A percentile compares a stretch with the other conserved stretches of the same genome.
These are phyloP conservation scores for Aureobasidium lini DNA, from an alignment of 2,329 filamentous ascomycete species.

Conservation along the genomic window DNA sequence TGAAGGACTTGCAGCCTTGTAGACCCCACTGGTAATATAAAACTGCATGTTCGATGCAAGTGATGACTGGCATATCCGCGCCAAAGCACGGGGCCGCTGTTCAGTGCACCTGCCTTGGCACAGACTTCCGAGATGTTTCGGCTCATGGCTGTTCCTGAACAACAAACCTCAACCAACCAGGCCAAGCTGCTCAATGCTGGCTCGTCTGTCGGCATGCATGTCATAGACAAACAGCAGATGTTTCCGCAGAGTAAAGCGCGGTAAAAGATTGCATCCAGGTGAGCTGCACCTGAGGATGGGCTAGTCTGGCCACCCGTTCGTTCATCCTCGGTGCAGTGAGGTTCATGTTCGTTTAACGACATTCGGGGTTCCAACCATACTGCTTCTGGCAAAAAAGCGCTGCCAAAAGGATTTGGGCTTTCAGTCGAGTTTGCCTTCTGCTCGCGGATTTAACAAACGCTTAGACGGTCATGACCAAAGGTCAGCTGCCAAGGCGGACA, in stretches of 20 bases:
- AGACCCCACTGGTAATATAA: neutral
- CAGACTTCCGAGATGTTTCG: slow-evolving; percentile 6
- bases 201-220: neutral
- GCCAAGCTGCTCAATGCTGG: too few relatives aligned
- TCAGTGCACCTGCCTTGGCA: neutral
- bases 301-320: too few relatives aligned
- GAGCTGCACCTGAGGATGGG: too few relatives aligned
- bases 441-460: neutral
- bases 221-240: too few relatives aligned
- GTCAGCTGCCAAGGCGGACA: neutral
- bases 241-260: too few relatives aligned
- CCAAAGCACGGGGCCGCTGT: slow-evolving; percentile 20
- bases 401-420: neutral
- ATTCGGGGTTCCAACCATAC: neutral
- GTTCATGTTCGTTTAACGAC: too few relatives aligned
- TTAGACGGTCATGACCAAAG: neutral
- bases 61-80: slow-evolving; percentile 19
- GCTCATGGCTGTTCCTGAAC: neutral
- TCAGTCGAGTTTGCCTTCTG: neutral
- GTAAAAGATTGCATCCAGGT: too few relatives aligned
- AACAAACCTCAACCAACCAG: neutral
- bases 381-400: neutral
- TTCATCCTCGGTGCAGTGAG: too few relatives aligned
- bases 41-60: slow-evolving; percentile 11
- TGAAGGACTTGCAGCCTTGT: neutral